Evolutionary conservation across 2,329 filamentous ascomycete species (phyloP), one percentile per base, ranked within the genome.

Genomic region (Fusarium verrucosum): DNA sequence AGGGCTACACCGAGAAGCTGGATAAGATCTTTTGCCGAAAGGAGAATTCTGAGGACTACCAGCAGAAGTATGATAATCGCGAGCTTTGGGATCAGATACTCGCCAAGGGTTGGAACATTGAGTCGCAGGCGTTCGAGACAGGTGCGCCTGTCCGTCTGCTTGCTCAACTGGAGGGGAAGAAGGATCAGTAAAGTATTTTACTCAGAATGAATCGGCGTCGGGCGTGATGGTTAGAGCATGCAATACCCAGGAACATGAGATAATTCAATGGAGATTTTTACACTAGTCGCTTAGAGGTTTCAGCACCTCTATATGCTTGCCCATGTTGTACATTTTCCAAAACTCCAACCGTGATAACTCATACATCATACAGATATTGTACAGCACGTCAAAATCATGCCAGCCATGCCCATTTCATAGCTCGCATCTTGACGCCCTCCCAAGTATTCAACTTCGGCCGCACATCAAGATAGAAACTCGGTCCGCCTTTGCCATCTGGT

Each of bases 391-490:
- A 17, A 11, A 14, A 16, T 45, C 32, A 88, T 11, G 77, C 79
- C 51, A 88, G 45, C 3, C 85, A 86, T 1, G 82, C 64, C 32
- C 80, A 80, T 30, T 80, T 81, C 73, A 82, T 75, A 0, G 80
- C 81, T 32, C 88, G 81, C 88, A 90, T 91, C 79, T 86, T 89
- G 69, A 87, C 80, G 0, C 88, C 88, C 75, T 90, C 88, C 82
- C 84, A 87, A 3, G 82, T 85, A 71, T 89, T 90, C 65, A 91
- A 73, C 79, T 91, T 91, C 1, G 88, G 88, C 70, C 88, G 79
- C 38, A 90, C 87, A 69, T 90, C 87, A 16, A 90, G 77, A 69
- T 89, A 90, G 73, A 91, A 90, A 65, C 87, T 89, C 7, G 82
- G 79, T 0, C 74, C 77, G 3, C 77, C 74, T 26, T 74, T 73